Conservation (phyloP, 2,329 filamentous ascomycete genomes). For the Pyrenophora tritici-repentis region DNA sequence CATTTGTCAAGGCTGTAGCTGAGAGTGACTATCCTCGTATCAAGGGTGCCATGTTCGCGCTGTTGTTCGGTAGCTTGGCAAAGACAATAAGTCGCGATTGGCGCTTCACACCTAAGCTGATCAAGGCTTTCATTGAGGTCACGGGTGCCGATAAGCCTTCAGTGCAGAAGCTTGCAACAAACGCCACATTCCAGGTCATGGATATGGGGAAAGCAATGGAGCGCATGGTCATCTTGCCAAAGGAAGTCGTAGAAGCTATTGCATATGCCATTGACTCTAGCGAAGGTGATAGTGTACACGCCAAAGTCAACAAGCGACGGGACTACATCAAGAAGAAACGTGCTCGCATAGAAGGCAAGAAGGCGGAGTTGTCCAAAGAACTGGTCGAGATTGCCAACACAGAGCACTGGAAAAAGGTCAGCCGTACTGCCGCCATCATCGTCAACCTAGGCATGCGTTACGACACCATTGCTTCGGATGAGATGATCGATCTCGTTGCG, state of each 20-base stretch:
- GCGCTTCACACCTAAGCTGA: constrained; percentile 89
- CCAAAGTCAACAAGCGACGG: constrained; percentile 68
- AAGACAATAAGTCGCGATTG: constrained; percentile 90
- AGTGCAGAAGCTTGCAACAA: constrained; percentile 84
- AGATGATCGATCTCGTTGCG: constrained; percentile 82
- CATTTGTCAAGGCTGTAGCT: constrained; percentile 77
- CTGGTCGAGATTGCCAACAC: constrained; percentile 75
- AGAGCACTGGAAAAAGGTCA: constrained; percentile 96
- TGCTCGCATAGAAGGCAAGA: constrained; percentile 79
- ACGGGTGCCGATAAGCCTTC: constrained; percentile 91
- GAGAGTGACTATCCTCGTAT: constrained; percentile 85
- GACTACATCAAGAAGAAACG: constrained; percentile 77
- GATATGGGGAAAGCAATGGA: constrained; percentile 92
- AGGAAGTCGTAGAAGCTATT: constrained; percentile 71
- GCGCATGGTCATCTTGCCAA: constrained; percentile 80
- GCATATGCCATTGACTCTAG: constrained; percentile 38
- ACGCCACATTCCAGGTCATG: constrained; percentile 81
- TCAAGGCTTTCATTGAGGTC: constrained; percentile 87
- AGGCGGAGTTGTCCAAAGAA: constrained; percentile 78
- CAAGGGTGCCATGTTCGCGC: constrained; percentile 90
- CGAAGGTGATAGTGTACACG: constrained; percentile 62
- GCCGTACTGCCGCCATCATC: constrained; percentile 85
- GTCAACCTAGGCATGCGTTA: constrained; percentile 92
- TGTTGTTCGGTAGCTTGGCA: constrained; percentile 84
- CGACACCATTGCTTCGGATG: constrained; percentile 78